These are phyloP conservation scores for thale cress (Arabidopsis thaliana) DNA, from an alignment of 345 rosid species.

Conservation along the genomic window TAIR10.1 NC_003070.9:2451001-2451500, in stretches of 20 bases:
- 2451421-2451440: background rate
- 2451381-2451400: slow-evolving; percentile 4
- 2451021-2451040: slow-evolving; percentile 74
- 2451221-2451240: slow-evolving; percentile 57
- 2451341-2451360: background rate
- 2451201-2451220: slow-evolving; percentile 55
- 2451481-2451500: background rate
- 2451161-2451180: slow-evolving; percentile 94
- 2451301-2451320: slow-evolving; percentile 4
- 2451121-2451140: slow-evolving; percentile 72
- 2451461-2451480: background rate
- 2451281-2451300: background rate
- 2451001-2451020: slow-evolving; percentile 71
- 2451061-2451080: slow-evolving; percentile 80
- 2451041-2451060: slow-evolving; percentile 95
- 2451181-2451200: slow-evolving; percentile 60
- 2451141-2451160: slow-evolving; percentile 80
- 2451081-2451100: slow-evolving; percentile 71
- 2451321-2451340: slow-evolving; percentile 17
- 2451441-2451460: slow-evolving; percentile 18
- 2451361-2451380: slow-evolving; percentile 9
- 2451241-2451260: slow-evolving; percentile 74
- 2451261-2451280: slow-evolving; percentile 95
- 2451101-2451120: slow-evolving; percentile 93
- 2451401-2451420: background rate